Evolutionary conservation across 331 rosid genomes (phyloP).

Genomic region (Quercus tomentella): DNA sequence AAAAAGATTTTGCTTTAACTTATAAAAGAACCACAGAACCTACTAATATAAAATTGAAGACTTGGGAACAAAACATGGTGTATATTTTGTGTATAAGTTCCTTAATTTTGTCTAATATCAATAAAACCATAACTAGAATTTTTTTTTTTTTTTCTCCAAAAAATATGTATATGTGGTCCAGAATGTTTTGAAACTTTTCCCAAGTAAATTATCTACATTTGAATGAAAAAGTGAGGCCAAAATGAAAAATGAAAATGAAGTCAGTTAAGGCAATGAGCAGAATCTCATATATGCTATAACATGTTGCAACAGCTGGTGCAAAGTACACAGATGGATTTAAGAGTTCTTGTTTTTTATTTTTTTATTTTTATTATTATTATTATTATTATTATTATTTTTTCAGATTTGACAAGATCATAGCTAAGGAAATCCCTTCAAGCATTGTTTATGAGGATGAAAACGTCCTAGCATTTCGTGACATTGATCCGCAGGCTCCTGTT

Average conservation of each 20-base stretch:
- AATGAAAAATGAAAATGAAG: too few relatives aligned
- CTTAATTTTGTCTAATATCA: not conserved
- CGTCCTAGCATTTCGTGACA: constrained; percentile 85
- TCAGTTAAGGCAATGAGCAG: not conserved
- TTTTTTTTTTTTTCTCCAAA: not conserved
- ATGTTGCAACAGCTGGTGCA: not conserved
- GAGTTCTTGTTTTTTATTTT: constrained; percentile 3
- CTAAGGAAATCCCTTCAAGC: constrained; percentile 85
- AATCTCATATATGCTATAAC: not conserved
- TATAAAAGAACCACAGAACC: not conserved
- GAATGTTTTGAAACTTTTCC: not conserved
- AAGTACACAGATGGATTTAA: not conserved
- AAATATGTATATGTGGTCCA: not conserved
- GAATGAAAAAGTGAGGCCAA: not conserved
- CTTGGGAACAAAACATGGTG: not conserved
- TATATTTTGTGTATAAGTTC: not conserved
- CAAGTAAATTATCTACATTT: not conserved
- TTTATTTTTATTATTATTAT: too few relatives aligned
- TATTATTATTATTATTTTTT: not conserved
- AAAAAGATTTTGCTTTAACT: not conserved
- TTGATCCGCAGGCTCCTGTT: constrained; percentile 87
- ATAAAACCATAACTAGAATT: not conserved
- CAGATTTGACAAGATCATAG: constrained; percentile 93
- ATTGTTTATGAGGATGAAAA: constrained; percentile 81
- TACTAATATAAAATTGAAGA: not conserved